Evolutionary conservation across 352 stramenopile genomes (phyloP), one percentile per base, ranked within the genome.

Genomic region (Phytopythium litorale): DNA sequence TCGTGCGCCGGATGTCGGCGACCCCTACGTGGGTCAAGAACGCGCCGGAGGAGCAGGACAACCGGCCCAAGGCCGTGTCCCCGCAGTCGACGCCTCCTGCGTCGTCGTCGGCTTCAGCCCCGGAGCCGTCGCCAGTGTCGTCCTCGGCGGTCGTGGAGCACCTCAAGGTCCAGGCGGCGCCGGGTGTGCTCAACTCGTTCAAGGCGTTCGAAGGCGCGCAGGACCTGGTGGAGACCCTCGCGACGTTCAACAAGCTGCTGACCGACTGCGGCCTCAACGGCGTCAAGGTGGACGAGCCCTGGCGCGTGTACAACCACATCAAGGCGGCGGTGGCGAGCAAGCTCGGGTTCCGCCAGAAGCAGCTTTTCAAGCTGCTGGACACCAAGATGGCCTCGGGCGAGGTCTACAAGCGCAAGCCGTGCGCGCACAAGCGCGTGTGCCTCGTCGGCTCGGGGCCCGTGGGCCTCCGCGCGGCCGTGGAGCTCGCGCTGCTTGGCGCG

Each of bases 361-460:
- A 91, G 59, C 76, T 91, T 37, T 91, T 91, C 68, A 87, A 87
- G 62, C 71, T 91, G 3, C 55, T 91, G 23, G 79, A 91, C 53
- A 58, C 68, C 16, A 86, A 86, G 57, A 61, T 83, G 30, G 68
- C 87, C 35, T 68, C 70, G 33, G 56, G 73, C 35, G 74, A 88
- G 21, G 70, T 78, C 28, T 88, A 88, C 67, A 77, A 72, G 25
- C 71, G 75, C 38, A 78, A 87, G 60, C 82, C 79, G 15, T 81
- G 77, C n/a, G 65, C 72, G 8, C 71, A 81, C 66, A 87, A 91
- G 69, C 80, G 78, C 21, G 81, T 95, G 7, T 87, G 82, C 43
- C 73, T 95, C 32, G 76, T 92, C 42, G 86, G 86, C 9, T 79
- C 81, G n/a, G 86, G 86, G 4, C 86, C 86, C 1, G 79, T 93